Conservation (phyloP, 306 rosid genomes). For the Chamaecrista fasciculata region DNA sequence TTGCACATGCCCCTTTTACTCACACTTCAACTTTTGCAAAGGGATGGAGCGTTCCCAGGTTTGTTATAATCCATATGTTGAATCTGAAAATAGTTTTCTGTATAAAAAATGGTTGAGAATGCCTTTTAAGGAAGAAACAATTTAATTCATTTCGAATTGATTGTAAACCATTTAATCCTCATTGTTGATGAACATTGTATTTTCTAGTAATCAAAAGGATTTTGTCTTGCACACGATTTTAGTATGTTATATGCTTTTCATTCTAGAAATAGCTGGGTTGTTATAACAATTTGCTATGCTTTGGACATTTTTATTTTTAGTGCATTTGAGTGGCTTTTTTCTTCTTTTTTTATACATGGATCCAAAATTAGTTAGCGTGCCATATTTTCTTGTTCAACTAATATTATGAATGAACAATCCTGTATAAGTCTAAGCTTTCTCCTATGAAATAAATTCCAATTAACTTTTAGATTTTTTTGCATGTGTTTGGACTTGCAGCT, state of each 20-base stretch:
- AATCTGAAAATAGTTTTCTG: not conserved
- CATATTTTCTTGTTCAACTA: not conserved
- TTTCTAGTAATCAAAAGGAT: not conserved
- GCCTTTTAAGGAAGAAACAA: not conserved
- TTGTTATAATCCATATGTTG: slow-evolving; percentile 21
- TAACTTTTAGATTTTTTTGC: not conserved
- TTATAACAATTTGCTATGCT: not conserved
- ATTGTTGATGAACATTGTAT: not conserved
- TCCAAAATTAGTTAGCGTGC: not conserved
- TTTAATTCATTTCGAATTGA: slow-evolving; percentile 1
- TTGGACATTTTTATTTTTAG: not conserved
- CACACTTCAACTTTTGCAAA: slow-evolving; percentile 96
- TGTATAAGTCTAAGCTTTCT: slow-evolving; percentile 1
- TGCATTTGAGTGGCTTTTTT: not conserved
- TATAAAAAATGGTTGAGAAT: not conserved
- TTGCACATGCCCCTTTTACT: slow-evolving; percentile 96
- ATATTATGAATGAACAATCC: not conserved
- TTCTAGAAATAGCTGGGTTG: not conserved
- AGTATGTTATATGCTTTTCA: not conserved
- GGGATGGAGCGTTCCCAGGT: slow-evolving; percentile 98
- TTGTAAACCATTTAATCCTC: not conserved
- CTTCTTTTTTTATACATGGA: not conserved
- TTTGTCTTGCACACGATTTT: not conserved
- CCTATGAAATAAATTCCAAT: slow-evolving; percentile 5
- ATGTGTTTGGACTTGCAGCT: slow-evolving; percentile 45